Evolutionary conservation across 1,284 basidiomycete species (phyloP).

Genomic region (Pterulicium gracile): DNA sequence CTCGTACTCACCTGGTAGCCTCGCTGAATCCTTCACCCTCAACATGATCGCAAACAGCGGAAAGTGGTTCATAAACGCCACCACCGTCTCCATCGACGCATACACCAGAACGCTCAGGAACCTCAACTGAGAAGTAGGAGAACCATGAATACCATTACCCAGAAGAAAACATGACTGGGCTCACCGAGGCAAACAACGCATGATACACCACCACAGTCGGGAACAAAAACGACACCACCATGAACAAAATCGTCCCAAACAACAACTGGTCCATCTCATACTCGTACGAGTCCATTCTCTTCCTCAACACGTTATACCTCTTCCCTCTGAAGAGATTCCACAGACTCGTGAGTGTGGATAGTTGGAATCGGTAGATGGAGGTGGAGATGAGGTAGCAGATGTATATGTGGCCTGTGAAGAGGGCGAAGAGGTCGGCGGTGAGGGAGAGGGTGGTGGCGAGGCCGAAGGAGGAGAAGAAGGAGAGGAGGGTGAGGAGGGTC

Average conservation of each 20-base stretch:
- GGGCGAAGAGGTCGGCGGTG: slow-evolving; percentile 50
- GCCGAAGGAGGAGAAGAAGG: slow-evolving; percentile 38
- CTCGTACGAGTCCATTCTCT: slow-evolving; percentile 79
- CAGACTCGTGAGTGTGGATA: slow-evolving; percentile 54
- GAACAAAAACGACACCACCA: slow-evolving; percentile 80
- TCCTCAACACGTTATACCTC: slow-evolving; percentile 73
- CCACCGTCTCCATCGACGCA: slow-evolving; percentile 47
- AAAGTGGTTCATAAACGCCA: slow-evolving; percentile 82
- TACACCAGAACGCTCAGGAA: slow-evolving; percentile 48
- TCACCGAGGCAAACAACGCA: slow-evolving; percentile 66
- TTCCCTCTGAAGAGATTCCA: slow-evolving; percentile 96
- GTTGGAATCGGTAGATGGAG: slow-evolving; percentile 53
- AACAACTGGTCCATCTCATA: slow-evolving; percentile 93
- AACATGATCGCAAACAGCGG: slow-evolving; percentile 86
- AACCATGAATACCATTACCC: slow-evolving; percentile 7
- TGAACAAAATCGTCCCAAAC: slow-evolving; percentile 92
- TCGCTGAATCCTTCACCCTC: slow-evolving; percentile 74
- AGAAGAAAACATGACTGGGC: too few relatives aligned
- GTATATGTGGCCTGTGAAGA: slow-evolving; percentile 69
- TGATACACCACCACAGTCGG: slow-evolving; percentile 89
- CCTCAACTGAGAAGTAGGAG: slow-evolving; percentile 36
- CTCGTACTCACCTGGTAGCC: slow-evolving; percentile 58
- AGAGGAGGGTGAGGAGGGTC: slow-evolving; percentile 35
- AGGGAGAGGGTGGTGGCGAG: slow-evolving; percentile 63
- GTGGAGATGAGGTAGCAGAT: slow-evolving; percentile 62